Percentiles rank a stretch among this genome's conserved stretches.
Conservation (phyloP, 2,329 filamentous ascomycete species). For the Aureobasidium mangrovei region DNA sequence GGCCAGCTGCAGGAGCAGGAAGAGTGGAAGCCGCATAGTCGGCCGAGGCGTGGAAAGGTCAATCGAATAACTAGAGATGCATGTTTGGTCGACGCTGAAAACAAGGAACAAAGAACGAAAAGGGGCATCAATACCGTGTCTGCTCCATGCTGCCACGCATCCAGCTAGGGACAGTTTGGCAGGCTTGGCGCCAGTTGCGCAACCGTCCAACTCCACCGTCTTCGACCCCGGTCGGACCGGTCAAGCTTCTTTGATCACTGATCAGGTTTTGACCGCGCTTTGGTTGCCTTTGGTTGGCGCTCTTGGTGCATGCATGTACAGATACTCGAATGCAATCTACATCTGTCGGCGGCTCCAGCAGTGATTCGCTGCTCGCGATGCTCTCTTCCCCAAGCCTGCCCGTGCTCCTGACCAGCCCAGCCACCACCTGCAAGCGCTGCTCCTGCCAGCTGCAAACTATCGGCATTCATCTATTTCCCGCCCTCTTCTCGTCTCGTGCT, state of each 20-base stretch:
- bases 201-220: too few species aligned
- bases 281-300: too few species aligned
- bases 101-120: constrained; percentile 8
- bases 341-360: neutral
- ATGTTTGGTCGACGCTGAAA: constrained; percentile 5
- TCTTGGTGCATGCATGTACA: neutral
- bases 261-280: neutral
- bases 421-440: constrained; percentile 11
- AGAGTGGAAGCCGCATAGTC: constrained; percentile 9
- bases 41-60: neutral
- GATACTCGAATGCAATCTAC: neutral
- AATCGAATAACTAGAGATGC: neutral
- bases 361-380: constrained; percentile 4
- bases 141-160: too few species aligned
- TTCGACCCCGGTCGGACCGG: too few species aligned
- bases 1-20: constrained; percentile 7
- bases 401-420: constrained; percentile 6
- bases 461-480: constrained; percentile 8
- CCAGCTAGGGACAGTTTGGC: too few species aligned
- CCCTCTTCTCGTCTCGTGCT: neutral
- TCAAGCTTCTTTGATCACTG: neutral
- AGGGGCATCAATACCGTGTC: constrained; percentile 4
- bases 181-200: too few species aligned
- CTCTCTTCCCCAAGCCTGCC: neutral
- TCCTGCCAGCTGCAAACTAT: constrained; percentile 7